phyloP scores from a whole-genome alignment of 495 filamentous ascomycete genomes.

The Tuber calosporum region DNA sequence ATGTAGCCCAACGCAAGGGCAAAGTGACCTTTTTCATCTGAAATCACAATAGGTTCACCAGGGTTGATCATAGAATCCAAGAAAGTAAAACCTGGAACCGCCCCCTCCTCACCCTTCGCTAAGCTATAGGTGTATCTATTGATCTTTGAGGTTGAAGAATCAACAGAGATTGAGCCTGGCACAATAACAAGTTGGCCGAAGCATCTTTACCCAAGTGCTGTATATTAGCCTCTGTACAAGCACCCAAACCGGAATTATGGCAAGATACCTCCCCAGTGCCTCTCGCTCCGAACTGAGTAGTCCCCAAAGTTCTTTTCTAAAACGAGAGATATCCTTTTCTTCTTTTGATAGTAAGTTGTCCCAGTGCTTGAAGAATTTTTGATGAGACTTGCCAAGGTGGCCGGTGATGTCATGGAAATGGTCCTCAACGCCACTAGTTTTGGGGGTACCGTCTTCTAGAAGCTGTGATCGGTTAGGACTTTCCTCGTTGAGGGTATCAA shows the following conservation, averaged over 20 bases:
- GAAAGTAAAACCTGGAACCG: constrained; percentile 61
- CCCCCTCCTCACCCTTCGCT: constrained; percentile 54
- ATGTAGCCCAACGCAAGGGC: constrained; percentile 89
- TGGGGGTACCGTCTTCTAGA: constrained; percentile 68
- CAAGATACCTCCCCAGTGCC: constrained; percentile 64
- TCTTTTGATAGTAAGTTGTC: constrained; percentile 88
- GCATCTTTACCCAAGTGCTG: constrained; percentile 42
- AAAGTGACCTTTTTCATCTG: constrained; percentile 89
- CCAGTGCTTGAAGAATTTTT: constrained; percentile 87
- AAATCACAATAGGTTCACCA: constrained; percentile 92
- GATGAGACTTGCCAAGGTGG: constrained; percentile 64
- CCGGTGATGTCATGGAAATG: constrained; percentile 68
- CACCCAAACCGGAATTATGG: constrained; percentile 42
- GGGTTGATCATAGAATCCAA: constrained; percentile 80
- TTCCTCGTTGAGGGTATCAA: not conserved
- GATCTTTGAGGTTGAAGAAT: constrained; percentile 64
- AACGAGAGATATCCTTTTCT: constrained; percentile 75
- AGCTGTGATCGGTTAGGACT: constrained; percentile 19
- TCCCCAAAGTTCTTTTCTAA: constrained; percentile 87
- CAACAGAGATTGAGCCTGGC: constrained; percentile 63
- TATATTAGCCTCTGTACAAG: not conserved
- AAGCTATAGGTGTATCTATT: constrained; percentile 84
- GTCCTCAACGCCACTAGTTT: constrained; percentile 66
- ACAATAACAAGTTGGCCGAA: constrained; percentile 70
- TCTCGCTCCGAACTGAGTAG: constrained; percentile 85